Conservation (phyloP, 164 flowering plant genomes). For the Kingdonia uniflora region DNA sequence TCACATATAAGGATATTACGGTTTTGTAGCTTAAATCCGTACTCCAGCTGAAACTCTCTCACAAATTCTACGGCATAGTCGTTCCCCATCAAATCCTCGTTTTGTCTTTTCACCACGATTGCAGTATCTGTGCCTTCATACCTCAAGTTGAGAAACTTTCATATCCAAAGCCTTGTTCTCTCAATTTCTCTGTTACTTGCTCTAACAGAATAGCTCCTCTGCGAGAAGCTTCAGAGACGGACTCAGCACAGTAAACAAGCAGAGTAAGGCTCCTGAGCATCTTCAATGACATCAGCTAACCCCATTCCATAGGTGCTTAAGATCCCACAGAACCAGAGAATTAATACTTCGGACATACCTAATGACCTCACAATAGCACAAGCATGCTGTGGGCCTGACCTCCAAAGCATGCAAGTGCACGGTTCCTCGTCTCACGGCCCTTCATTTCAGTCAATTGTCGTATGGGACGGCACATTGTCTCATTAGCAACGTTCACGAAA, state of each 20-base stretch:
- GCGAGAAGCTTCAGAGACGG: slow-evolving; percentile 48
- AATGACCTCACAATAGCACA: slow-evolving; percentile 92
- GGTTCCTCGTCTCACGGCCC: slow-evolving; percentile 95
- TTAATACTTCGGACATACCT: slow-evolving; percentile 89
- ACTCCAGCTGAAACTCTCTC: slow-evolving; percentile 76
- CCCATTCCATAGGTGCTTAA: slow-evolving; percentile 99
- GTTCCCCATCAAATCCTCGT: slow-evolving; percentile 23
- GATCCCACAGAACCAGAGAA: slow-evolving; percentile 90
- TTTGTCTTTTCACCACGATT: slow-evolving; percentile 73
- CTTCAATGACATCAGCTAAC: slow-evolving; percentile 93
- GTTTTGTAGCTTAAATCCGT: slow-evolving; percentile 80
- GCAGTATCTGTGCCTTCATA: slow-evolving; percentile 98
- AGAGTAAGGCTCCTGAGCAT: slow-evolving; percentile 88
- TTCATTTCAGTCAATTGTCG: slow-evolving; percentile 97
- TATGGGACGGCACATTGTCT: slow-evolving; percentile 98
- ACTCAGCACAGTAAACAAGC: slow-evolving; percentile 61
- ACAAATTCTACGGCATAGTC: slow-evolving; percentile 73
- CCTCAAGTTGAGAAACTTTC: slow-evolving; percentile 57
- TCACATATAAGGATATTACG: slow-evolving; percentile 79
- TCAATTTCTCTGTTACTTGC: slow-evolving; percentile 59
- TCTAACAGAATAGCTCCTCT: slow-evolving; percentile 46
- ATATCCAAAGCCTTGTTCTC: slow-evolving; percentile 63
- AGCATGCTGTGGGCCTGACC: slow-evolving; percentile 99
- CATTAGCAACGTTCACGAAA: slow-evolving; percentile 95
- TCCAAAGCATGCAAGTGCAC: slow-evolving; percentile 95